Percentiles rank a stretch among this genome's conserved stretches.
phyloP scores from a whole-genome alignment of 2,329 filamentous ascomycete species.

The Claviceps pazoutovae region DNA sequence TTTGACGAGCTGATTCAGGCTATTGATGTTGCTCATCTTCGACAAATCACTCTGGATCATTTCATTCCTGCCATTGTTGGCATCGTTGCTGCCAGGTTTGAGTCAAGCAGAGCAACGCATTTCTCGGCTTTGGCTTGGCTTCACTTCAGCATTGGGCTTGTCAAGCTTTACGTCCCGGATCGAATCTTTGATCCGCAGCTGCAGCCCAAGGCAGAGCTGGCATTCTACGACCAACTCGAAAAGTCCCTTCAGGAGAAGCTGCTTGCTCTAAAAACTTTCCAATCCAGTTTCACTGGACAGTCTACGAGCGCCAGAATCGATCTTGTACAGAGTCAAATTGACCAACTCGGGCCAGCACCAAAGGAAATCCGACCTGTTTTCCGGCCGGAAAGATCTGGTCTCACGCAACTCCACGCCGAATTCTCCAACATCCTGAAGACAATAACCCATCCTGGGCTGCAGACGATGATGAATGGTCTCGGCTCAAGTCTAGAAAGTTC shows the following conservation, averaged over 20 bases:
- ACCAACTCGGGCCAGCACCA: conserved; percentile 51
- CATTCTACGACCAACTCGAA: conserved; percentile 41
- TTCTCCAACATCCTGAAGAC: conserved; percentile 63
- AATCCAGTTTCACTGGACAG: conserved; percentile 53
- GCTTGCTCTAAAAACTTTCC: conserved; percentile 48
- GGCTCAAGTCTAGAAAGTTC: conserved; percentile 11
- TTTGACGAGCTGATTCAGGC: conserved; percentile 13
- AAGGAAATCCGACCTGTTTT: conserved; percentile 52
- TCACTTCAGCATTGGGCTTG: conserved; percentile 56
- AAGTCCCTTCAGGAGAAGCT: conserved; percentile 42
- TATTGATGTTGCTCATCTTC: conserved; percentile 23
- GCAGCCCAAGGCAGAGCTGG: conserved; percentile 49
- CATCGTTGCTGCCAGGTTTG: conserved; percentile 18
- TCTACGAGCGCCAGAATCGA: conserved; percentile 51
- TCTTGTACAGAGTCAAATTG: conserved; percentile 47
- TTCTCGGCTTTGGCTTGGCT: conserved; percentile 51
- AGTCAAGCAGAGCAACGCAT: conserved; percentile 12
- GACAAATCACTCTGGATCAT: conserved; percentile 24
- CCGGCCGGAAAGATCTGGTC: conserved; percentile 53
- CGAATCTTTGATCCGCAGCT: conserved; percentile 71
- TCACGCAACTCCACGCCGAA: conserved; percentile 64
- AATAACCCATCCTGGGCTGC: conserved; percentile 30
- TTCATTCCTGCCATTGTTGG: conserved; percentile 33
- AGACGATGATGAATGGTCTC: conserved; percentile 5
- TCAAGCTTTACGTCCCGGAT: conserved; percentile 76